Evolutionary conservation across 192 early-diverging fungal genomes (phyloP).

Genomic region (Backusella tuberculispora): DNA sequence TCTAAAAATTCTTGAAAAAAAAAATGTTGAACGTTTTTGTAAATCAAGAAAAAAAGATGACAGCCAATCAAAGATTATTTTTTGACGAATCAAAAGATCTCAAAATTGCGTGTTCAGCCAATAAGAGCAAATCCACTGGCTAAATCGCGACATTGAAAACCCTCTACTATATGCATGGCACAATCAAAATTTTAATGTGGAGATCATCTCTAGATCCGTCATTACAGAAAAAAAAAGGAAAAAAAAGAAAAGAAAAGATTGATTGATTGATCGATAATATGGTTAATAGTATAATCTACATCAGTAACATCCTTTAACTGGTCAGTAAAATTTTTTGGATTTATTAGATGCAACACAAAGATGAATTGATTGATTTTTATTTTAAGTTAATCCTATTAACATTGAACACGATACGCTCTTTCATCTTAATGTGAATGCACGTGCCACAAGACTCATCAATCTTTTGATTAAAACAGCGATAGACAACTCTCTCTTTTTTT

Average conservation of each 20-base stretch:
- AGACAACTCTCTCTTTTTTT: background rate
- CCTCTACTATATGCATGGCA: conserved; percentile 2
- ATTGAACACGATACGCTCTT: conserved; percentile 10
- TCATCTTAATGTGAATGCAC: conserved; percentile 15
- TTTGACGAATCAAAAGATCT: background rate
- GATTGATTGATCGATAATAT: too few species aligned
- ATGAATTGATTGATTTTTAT: conserved; percentile 10
- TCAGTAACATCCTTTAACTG: too few species aligned
- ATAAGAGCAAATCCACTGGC: conserved; percentile 10
- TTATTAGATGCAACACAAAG: conserved; percentile 15
- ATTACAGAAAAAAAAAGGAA: background rate
- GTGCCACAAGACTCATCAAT: conserved; percentile 12
- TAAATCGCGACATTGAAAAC: conserved; percentile 12
- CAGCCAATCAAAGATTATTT: conserved; percentile 2
- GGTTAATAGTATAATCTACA: too few species aligned
- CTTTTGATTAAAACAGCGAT: conserved; percentile 5
- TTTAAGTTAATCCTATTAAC: conserved; percentile 15
- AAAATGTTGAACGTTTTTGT: background rate
- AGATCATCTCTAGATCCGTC: conserved; percentile 10
- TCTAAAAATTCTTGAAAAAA: background rate
- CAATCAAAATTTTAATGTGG: conserved; percentile 7
- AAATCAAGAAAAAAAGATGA: conserved; percentile 3
- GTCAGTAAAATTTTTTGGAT: background rate
- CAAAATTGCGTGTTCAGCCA: conserved; percentile 10
- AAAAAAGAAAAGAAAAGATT: background rate